Evolutionary conservation across 345 rosid genomes (phyloP), one percentile per base, ranked within the genome.

Genomic region (Lenwebbia sp.): DNA sequence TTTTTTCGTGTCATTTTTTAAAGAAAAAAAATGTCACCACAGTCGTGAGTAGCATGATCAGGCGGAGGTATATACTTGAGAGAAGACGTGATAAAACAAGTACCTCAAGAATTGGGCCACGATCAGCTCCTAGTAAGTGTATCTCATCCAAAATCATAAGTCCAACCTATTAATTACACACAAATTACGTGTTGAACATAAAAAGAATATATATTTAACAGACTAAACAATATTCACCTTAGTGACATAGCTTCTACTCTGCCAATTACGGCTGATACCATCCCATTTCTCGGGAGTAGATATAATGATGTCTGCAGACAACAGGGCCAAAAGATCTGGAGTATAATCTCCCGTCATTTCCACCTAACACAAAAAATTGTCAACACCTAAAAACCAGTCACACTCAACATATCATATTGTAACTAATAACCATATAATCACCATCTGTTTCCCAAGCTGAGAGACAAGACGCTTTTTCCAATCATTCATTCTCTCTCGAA

Each of bases 241-340:
- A 83, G 93, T 96, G 49, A 97, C 99, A 90, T 97, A 97, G 93
- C 96, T 93, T 90, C 99, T 93, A 90, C 92, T 95, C 85, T 97
- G 97, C 99, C 99, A 97, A 87, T 97, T 97, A 85, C 99, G 99
- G 89, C 99, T 97, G 82, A 97, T 97, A 82, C 99, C 99, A 92
- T 97, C 99, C 99, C 99, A 97, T 90, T 97, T 97, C 88, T 97
- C 99, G 83, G 99, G 99, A 88, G 99, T 97, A 49, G 99, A 94
- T 91, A 97, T 93, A 82, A 97, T 97, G 87, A 97, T 93, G 91
- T 97, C 99, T 55, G 99, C 99, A n/a, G 99, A 97, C 90, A 97
- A 92, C 82, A 97, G 96, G 87, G 99, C 98, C 90, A 92, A 94
- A 92, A 95, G 90, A 92, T 97, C 99, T 85, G 99, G 99, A 86